phyloP scores from a whole-genome alignment of 495 filamentous ascomycete genomes.

The Penicillium coffeae region DNA sequence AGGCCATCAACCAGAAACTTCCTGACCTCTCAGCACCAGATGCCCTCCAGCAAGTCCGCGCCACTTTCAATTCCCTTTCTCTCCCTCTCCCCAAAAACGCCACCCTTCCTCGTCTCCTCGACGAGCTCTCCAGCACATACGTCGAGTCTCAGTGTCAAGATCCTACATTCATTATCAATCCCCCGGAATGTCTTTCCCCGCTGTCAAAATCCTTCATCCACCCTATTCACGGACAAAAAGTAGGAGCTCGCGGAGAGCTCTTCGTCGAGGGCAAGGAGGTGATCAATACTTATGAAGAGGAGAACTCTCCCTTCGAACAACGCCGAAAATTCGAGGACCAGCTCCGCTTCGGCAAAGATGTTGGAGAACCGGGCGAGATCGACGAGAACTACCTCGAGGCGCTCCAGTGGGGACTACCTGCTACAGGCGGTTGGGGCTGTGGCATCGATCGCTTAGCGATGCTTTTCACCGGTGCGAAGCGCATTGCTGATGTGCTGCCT shows the following conservation, averaged over 20 bases:
- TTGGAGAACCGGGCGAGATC: constrained; percentile 43
- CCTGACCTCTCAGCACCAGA: constrained; percentile 59
- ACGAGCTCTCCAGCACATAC: constrained; percentile 71
- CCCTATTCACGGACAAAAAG: constrained; percentile 57
- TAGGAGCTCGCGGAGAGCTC: constrained; percentile 81
- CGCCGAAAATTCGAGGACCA: constrained; percentile 75
- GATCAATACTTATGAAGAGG: constrained; percentile 96
- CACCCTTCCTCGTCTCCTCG: constrained; percentile 77
- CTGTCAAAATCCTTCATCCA: constrained; percentile 78
- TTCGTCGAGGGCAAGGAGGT: constrained; percentile 78
- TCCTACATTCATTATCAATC: constrained; percentile 89
- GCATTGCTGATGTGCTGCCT: constrained; percentile 77
- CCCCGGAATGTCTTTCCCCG: constrained; percentile 87
- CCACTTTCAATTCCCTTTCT: constrained; percentile 53
- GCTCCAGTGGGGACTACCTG: constrained; percentile 81
- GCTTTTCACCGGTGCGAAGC: constrained; percentile 70
- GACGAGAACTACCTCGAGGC: constrained; percentile 84
- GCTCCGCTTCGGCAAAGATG: constrained; percentile 37
- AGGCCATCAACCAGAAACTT: constrained; percentile 55
- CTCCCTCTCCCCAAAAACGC: constrained; percentile 49
- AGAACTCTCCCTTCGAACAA: constrained; percentile 89
- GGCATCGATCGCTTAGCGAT: constrained; percentile 88
- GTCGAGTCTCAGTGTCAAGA: constrained; percentile 65
- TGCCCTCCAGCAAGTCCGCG: constrained; percentile 52
- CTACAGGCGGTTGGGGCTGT: constrained; percentile 95